These are phyloP conservation scores for Trifolium subterraneum DNA, from an alignment of 306 rosid genomes.

Conservation along the genomic window DNA sequence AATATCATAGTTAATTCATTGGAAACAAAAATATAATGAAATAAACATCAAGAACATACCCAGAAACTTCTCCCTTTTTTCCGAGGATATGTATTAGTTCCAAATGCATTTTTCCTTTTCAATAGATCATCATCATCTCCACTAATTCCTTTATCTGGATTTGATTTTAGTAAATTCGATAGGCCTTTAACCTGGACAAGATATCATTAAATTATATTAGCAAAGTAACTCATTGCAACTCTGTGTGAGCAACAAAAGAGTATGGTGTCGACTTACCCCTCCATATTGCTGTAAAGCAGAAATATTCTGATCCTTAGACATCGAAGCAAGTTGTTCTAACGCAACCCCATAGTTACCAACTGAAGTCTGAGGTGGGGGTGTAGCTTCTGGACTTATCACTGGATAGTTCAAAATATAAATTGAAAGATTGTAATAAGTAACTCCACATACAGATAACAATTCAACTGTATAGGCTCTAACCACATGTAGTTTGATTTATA, in stretches of 20 bases:
- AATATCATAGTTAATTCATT: conserved; percentile 1
- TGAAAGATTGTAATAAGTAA: conserved; percentile 40
- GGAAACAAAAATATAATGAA: conserved; percentile 11
- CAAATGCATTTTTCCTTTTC: conserved; percentile 73
- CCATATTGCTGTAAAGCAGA: conserved; percentile 70
- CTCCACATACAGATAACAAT: conserved; percentile 31
- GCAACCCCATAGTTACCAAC: conserved; percentile 66
- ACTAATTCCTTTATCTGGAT: conserved; percentile 70
- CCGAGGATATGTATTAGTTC: conserved; percentile 94
- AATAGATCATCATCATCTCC: conserved; percentile 69
- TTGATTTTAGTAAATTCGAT: conserved; percentile 67
- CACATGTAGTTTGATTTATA: conserved; percentile 23
- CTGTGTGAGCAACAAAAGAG: conserved; percentile 24
- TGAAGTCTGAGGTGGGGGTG: conserved; percentile 53
- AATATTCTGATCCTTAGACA: conserved; percentile 76
- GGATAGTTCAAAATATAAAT: conserved; percentile 41
- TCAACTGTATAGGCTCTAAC: conserved; percentile 32
- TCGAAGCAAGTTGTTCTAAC: conserved; percentile 72
- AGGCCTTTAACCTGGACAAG: conserved; percentile 71
- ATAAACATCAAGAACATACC: conserved; percentile 56
- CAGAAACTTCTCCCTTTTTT: conserved; percentile 89
- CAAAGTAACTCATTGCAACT: conserved; percentile 29
- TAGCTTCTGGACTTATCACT: conserved; percentile 51
- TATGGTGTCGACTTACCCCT: conserved; percentile 67
- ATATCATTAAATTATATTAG: conserved; percentile 32